Evolutionary conservation across 2,329 filamentous ascomycete species (phyloP).

Genomic region (Lecanicillium sp.): DNA sequence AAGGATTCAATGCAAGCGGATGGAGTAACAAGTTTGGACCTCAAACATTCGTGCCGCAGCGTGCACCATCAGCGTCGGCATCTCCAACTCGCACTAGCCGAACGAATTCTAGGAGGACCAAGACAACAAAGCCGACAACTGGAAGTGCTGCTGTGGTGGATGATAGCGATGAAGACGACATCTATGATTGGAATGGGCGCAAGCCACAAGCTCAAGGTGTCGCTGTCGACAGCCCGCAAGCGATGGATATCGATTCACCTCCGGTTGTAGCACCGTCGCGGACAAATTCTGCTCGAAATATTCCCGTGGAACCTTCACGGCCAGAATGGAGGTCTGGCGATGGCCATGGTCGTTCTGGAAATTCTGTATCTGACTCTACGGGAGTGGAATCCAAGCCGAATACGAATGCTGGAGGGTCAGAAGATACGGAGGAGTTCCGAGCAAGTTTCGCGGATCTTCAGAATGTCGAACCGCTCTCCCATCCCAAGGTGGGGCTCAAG

Average conservation of each 20-base stretch:
- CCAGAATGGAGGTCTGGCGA: conserved; percentile 53
- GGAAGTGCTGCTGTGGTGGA: conserved; percentile 40
- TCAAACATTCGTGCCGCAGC: conserved; percentile 45
- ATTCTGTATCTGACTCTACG: neutral
- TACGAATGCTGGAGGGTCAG: conserved; percentile 38
- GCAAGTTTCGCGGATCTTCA: conserved; percentile 46
- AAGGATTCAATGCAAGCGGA: conserved; percentile 40
- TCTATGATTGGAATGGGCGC: conserved; percentile 24
- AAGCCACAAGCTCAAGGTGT: conserved; percentile 21
- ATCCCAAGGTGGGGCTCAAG: conserved; percentile 38
- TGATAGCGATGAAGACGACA: conserved; percentile 37
- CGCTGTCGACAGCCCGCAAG: conserved; percentile 40
- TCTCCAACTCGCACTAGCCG: conserved; percentile 38
- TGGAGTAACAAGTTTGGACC: conserved; percentile 48
- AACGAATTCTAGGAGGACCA: conserved; percentile 50
- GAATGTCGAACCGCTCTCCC: conserved; percentile 47
- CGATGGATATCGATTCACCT: conserved; percentile 60
- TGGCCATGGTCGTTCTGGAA: conserved; percentile 9
- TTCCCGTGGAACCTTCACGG: conserved; percentile 50
- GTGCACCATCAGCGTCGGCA: conserved; percentile 26
- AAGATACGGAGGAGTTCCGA: conserved; percentile 49
- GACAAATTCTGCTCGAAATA: conserved; percentile 35
- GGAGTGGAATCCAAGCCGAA: conserved; percentile 23
- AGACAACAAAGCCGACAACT: conserved; percentile 43
- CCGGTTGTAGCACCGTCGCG: conserved; percentile 17